Conservation (phyloP, 2,329 filamentous ascomycete species). For the Neophaeococcomyces mojaviensis region DNA sequence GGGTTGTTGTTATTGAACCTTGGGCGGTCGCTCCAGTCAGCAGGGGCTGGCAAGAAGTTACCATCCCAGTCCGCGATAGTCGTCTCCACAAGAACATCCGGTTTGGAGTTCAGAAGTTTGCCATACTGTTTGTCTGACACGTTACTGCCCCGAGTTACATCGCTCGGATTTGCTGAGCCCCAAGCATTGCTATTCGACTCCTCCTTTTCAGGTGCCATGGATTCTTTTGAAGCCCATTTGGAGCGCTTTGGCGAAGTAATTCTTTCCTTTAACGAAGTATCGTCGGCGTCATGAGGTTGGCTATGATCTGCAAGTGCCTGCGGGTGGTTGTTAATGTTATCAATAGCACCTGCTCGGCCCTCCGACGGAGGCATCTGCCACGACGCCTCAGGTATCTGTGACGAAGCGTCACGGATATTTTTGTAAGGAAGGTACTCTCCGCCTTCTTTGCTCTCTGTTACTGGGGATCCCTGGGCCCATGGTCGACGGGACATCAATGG, state of each 20-base stretch:
- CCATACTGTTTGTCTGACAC: constrained; percentile 11
- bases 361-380: too few species aligned
- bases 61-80: constrained; percentile 37
- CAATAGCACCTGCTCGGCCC: too few species aligned
- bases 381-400: too few species aligned
- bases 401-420: too few species aligned
- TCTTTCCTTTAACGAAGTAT: neutral
- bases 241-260: neutral
- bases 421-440: too few species aligned
- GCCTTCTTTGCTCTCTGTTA: neutral
- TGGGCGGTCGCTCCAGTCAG: constrained; percentile 39
- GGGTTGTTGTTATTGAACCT: constrained; percentile 11
- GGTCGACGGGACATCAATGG: neutral
- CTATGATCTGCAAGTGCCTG: too few species aligned
- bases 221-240: constrained; percentile 12
- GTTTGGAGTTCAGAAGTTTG: constrained; percentile 9
- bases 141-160: constrained; percentile 9
- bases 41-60: constrained; percentile 38
- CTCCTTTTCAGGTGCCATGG: constrained; percentile 8
- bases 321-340: too few species aligned
- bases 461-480: constrained; percentile 1
- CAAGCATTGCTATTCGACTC: constrained; percentile 17
- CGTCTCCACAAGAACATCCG: constrained; percentile 6
- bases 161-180: constrained; percentile 13
- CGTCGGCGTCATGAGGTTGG: too few species aligned